phyloP scores from a whole-genome alignment of 2,329 filamentous ascomycete genomes.

The Trichoderma hamatum region DNA sequence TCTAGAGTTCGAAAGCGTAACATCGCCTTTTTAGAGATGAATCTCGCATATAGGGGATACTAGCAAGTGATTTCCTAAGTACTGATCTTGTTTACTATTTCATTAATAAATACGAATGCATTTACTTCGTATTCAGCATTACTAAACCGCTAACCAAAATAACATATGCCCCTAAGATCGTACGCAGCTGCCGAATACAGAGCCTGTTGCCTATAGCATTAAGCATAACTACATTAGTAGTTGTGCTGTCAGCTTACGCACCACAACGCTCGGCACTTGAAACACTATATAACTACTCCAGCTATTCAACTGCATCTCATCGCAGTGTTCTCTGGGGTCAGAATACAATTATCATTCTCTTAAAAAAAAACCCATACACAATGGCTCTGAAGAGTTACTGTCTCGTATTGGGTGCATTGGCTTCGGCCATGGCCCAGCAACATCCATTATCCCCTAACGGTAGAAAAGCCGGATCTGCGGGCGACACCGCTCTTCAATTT shows the following conservation, averaged over 20 bases:
- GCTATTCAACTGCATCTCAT: background rate
- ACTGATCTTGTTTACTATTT: background rate
- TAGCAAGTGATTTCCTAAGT: background rate
- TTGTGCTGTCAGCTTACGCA: slow-evolving; percentile 6
- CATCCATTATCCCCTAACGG: slow-evolving; percentile 24
- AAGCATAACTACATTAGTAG: background rate
- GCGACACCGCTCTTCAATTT: slow-evolving; percentile 24
- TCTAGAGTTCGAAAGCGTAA: background rate
- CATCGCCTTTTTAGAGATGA: background rate
- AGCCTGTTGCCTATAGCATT: background rate
- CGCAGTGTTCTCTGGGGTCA: background rate
- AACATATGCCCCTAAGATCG: background rate
- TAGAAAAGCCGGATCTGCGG: slow-evolving; percentile 29
- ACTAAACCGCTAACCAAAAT: background rate
- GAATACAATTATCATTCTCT: background rate
- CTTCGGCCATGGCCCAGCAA: slow-evolving; percentile 10
- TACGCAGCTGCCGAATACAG: slow-evolving; percentile 3
- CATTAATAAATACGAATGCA: background rate
- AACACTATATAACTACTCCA: background rate
- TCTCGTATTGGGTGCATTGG: slow-evolving; percentile 8
- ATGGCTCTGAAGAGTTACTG: slow-evolving; percentile 26
- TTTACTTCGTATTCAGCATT: background rate
- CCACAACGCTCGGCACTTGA: background rate
- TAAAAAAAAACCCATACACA: background rate
- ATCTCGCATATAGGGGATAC: background rate